Base-by-base conservation (phyloP, 129 eudicot genomes). In the Glebionis coronaria region DNA sequence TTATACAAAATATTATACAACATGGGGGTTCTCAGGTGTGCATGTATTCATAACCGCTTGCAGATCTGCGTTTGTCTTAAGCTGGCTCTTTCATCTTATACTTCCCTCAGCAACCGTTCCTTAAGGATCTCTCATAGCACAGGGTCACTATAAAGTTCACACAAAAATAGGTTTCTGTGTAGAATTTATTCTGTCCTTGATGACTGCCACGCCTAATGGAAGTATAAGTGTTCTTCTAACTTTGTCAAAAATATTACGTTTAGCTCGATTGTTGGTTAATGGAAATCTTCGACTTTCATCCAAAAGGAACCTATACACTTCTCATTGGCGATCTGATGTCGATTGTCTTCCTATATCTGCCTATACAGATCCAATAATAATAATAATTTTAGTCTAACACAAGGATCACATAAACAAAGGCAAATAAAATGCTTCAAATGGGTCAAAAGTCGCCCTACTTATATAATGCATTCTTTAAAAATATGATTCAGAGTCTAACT, bases 261-360 rank as follows among this genome's bases (percentile, higher is more conserved):
- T 81, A 12, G 84, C 87, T 49, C 45, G 79, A 12, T 63, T 70
- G 61, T 76, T 83, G 51, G 73, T 67, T 19, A 83, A 54, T 15
- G 78, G 79, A 60, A 54, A 78, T 40, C 77, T 84, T 27, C 71
- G 67, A 56, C 74, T 88, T 14, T 91, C 98, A 65, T 85, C 88
- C 72, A 91, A 69, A 50, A 73, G 94, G 63, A 88, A 91, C 68
- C 95, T 82, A 61, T 91, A 91, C 12, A 91, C 87, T 68, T 91
- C 96, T 96, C 98, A 91, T 68, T 83, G 79, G 2, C 95, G 87
- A 12, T 80, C 78, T 65, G 87, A 61, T 4, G 84, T 72, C 56
- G 91, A 79, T 61, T 88, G 87, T 59, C 98, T 78, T 65, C 88
- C 94, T 25, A 91, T 85, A 67, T 91, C 98, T 5, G 98, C 98